Evolutionary conservation across 352 stramenopile genomes (phyloP).

Genomic region (Globisporangium splendens): DNA sequence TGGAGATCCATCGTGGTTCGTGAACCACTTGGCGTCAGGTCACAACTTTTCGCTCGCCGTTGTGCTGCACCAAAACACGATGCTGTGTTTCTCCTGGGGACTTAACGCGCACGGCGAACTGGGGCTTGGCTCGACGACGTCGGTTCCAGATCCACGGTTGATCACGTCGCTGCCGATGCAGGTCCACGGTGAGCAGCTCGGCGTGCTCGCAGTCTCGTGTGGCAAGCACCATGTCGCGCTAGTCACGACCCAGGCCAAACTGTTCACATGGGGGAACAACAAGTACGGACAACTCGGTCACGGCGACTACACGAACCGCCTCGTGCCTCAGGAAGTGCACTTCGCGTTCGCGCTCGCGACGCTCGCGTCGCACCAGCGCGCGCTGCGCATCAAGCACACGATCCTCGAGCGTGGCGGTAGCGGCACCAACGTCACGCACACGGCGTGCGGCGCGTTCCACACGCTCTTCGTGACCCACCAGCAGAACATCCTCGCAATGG

Average conservation of each 20-base stretch:
- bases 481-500: slow-evolving; percentile 72
- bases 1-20: slow-evolving; percentile 27
- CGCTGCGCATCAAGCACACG: slow-evolving; percentile 54
- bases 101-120: slow-evolving; percentile 58
- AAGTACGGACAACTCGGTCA: slow-evolving; percentile 70
- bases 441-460: slow-evolving; percentile 62
- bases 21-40: slow-evolving; percentile 55
- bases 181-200: slow-evolving; percentile 32
- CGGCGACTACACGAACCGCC: slow-evolving; percentile 42
- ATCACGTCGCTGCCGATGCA: slow-evolving; percentile 32
- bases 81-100: slow-evolving; percentile 44
- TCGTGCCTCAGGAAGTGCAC: slow-evolving; percentile 47
- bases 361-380: slow-evolving; percentile 45
- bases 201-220: slow-evolving; percentile 48
- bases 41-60: slow-evolving; percentile 60
- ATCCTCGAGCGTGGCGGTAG: slow-evolving; percentile 36
- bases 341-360: slow-evolving; percentile 40
- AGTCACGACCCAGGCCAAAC: slow-evolving; percentile 46
- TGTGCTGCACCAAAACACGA: slow-evolving; percentile 34
- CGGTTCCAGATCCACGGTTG: slow-evolving; percentile 30
- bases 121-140: slow-evolving; percentile 39
- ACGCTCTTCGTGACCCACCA: slow-evolving; percentile 77
- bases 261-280: slow-evolving; percentile 78
- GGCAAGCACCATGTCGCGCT: slow-evolving; percentile 71
- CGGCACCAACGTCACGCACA: slow-evolving; percentile 58